Conservation (phyloP, 1,284 basidiomycete genomes). For the Cryptococcus neoformans region DNA sequence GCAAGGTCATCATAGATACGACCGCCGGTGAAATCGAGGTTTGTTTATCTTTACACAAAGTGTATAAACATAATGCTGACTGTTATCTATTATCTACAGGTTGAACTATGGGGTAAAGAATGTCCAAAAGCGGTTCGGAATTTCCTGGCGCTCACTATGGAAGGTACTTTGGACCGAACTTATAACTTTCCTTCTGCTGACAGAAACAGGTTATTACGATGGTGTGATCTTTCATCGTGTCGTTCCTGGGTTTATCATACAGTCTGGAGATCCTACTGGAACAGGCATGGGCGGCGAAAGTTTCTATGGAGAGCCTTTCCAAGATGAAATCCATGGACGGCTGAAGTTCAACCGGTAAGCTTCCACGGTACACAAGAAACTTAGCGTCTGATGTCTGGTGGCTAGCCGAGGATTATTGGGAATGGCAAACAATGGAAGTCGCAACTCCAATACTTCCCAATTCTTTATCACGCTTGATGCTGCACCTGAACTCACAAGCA, state of each 20-base stretch:
- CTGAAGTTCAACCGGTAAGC: conserved; percentile 54
- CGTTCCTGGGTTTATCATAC: conserved; percentile 78
- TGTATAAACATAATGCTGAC: conserved; percentile 2
- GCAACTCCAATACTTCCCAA: conserved; percentile 81
- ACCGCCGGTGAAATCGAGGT: conserved; percentile 84
- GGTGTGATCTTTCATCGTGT: conserved; percentile 88
- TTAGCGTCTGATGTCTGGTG: not conserved
- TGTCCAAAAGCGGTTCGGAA: conserved; percentile 91
- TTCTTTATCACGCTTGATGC: conserved; percentile 90
- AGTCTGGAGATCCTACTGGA: conserved; percentile 92
- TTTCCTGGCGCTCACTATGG: conserved; percentile 83
- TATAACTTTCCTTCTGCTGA: not conserved
- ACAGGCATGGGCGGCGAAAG: conserved; percentile 89
- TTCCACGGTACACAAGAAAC: not conserved
- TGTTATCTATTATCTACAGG: conserved; percentile 35
- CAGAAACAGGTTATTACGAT: conserved; percentile 81
- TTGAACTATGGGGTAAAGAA: conserved; percentile 96
- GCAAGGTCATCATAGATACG: conserved; percentile 83
- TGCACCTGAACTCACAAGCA: conserved; percentile 82
- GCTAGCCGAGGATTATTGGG: conserved; percentile 80
- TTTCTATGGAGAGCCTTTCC: conserved; percentile 86
- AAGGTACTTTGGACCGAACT: conserved; percentile 58
- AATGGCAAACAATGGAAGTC: conserved; percentile 86
- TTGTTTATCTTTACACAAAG: not conserved
- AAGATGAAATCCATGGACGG: conserved; percentile 91